Percentiles rank a stretch among this genome's conserved stretches.
Evolutionary conservation across 1,284 basidiomycete species (phyloP).

Genomic region (Pyrrhoderma noxium): DNA sequence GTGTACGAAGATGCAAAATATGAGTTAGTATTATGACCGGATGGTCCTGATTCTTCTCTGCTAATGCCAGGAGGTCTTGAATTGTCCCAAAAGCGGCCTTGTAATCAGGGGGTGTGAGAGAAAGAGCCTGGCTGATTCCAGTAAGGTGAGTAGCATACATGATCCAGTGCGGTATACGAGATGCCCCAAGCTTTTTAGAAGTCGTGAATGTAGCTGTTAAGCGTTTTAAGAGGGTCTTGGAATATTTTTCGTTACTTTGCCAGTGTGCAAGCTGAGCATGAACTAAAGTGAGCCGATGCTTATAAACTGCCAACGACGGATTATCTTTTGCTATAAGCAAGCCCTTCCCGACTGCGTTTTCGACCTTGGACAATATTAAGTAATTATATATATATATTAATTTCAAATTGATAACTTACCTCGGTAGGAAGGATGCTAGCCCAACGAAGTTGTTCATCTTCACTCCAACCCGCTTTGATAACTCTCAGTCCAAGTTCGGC

Average conservation of each 20-base stretch:
- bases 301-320: constrained; percentile 52
- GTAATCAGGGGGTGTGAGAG: constrained; percentile 26
- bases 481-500: constrained; percentile 59
- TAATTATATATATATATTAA: neutral
- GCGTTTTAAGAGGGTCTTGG: constrained; percentile 47
- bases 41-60: constrained; percentile 34
- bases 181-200: constrained; percentile 9
- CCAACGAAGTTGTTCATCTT: constrained; percentile 35
- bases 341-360: constrained; percentile 44
- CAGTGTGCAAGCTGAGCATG: constrained; percentile 49
- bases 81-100: constrained; percentile 38
- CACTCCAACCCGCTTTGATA: constrained; percentile 37
- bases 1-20: constrained; percentile 43
- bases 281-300: constrained; percentile 48
- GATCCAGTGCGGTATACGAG: constrained; percentile 40
- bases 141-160: constrained; percentile 49
- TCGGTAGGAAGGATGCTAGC: constrained; percentile 44
- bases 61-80: constrained; percentile 34
- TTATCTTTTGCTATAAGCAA: constrained; percentile 58
- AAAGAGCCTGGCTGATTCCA: constrained; percentile 38
- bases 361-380: constrained; percentile 31
- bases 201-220: constrained; percentile 42
- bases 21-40: constrained; percentile 40
- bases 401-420: constrained; percentile 28
- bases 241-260: constrained; percentile 50